Conservation (phyloP, 2,329 filamentous ascomycete species). For the Colletotrichum spaethianum region DNA sequence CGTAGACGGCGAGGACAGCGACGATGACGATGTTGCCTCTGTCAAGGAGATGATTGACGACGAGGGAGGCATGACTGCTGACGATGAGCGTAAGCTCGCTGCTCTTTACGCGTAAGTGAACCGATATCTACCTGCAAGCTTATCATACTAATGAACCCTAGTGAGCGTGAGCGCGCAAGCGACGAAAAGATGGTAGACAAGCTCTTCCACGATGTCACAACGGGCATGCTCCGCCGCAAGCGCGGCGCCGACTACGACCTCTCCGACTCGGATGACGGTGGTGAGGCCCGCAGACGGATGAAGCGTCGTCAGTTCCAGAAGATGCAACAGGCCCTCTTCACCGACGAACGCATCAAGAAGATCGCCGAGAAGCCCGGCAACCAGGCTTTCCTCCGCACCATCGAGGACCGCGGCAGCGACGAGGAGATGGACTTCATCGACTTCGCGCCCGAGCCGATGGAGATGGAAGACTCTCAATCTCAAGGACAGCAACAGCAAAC, state of each 20-base stretch:
- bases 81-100: conserved; percentile 85
- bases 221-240: conserved; percentile 87
- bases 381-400: conserved; percentile 88
- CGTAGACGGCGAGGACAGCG: conserved; percentile 87
- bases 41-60: conserved; percentile 94
- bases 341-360: conserved; percentile 91
- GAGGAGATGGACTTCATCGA: conserved; percentile 84
- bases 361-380: conserved; percentile 92
- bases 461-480: conserved; percentile 54
- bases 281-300: conserved; percentile 81
- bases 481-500: conserved; percentile 50
- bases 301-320: conserved; percentile 91
- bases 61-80: conserved; percentile 76
- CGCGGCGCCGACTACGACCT: conserved; percentile 86
- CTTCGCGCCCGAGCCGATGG: conserved; percentile 49
- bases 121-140: background rate
- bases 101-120: conserved; percentile 89
- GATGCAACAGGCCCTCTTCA: conserved; percentile 89
- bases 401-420: conserved; percentile 85
- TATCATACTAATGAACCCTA: conserved; percentile 51
- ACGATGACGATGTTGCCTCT: conserved; percentile 78
- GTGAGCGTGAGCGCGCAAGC: conserved; percentile 82
- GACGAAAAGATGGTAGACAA: conserved; percentile 93
- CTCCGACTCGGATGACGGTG: conserved; percentile 91
- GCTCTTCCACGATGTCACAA: conserved; percentile 93